These are phyloP conservation scores for Scenedesmus sp. DNA, from an alignment of 163 green algal genomes.

Conservation along the genomic window DNA sequence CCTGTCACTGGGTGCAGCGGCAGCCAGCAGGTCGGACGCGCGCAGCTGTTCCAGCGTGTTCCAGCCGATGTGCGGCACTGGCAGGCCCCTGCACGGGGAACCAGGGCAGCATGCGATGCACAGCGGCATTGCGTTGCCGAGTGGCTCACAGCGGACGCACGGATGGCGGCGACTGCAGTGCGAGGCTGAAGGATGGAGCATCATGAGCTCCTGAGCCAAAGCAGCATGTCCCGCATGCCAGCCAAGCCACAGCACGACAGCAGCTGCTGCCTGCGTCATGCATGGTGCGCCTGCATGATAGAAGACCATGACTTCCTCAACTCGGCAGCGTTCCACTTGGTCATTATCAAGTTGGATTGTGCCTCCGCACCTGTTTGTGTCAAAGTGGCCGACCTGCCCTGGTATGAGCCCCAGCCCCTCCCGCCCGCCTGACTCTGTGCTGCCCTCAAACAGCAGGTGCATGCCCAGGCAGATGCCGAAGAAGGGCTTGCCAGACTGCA, in stretches of 20 bases:
- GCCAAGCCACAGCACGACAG: neutral
- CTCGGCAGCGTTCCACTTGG: too few species aligned
- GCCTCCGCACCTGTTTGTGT: conserved; percentile 72
- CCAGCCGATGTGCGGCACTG: conserved; percentile 99
- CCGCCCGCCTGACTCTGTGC: conserved; percentile 93
- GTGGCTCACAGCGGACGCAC: neutral
- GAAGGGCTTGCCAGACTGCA: conserved; percentile 87
- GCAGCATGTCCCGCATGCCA: neutral
- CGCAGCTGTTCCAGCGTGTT: conserved; percentile 78
- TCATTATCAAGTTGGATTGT: too few species aligned
- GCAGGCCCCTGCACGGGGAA: conserved; percentile 69
- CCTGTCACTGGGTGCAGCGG: conserved; percentile 76
- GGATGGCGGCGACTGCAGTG: too few species aligned
- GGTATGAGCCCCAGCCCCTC: conserved; percentile 95
- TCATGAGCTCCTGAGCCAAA: too few species aligned
- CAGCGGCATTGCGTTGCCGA: conserved; percentile 22
- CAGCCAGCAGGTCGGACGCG: conserved; percentile 71
- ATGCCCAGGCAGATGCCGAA: conserved; percentile 99
- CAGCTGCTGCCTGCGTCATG: neutral
- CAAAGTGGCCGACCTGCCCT: conserved; percentile 68
- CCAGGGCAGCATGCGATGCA: conserved; percentile 37
- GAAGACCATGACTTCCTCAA: too few species aligned
- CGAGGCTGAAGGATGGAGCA: too few species aligned
- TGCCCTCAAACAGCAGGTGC: conserved; percentile 97
- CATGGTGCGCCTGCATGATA: neutral